Evolutionary conservation across 75 land plant species (phyloP).

Genomic region (Ceratopteris richardii): DNA sequence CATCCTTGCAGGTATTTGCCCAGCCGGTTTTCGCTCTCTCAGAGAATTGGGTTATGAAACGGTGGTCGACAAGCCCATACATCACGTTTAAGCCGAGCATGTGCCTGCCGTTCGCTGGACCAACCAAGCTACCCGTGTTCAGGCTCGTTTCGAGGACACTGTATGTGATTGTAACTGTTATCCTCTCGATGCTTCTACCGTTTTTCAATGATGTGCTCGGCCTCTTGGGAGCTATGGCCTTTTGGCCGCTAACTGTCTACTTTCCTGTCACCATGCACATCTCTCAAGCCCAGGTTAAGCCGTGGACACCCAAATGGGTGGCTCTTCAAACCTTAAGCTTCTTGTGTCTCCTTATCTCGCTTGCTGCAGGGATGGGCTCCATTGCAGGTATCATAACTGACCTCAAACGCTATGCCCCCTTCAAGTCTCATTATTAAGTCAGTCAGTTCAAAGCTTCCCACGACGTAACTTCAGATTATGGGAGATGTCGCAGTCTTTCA

Average conservation of each 20-base stretch:
- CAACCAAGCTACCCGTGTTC: conserved; percentile 20
- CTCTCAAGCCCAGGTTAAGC: conserved; percentile 30
- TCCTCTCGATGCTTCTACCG: conserved; percentile 75
- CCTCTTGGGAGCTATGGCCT: conserved; percentile 66
- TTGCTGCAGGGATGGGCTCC: conserved; percentile 35
- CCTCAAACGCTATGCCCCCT: conserved; percentile 34
- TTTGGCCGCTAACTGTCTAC: conserved; percentile 85
- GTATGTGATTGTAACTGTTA: conserved; percentile 54
- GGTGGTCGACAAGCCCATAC: conserved; percentile 24
- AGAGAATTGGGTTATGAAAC: conserved; percentile 22
- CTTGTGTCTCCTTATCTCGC: conserved; percentile 32
- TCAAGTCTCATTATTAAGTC: conserved; percentile 12
- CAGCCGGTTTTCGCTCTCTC: conserved; percentile 50
- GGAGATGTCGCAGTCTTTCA: too few relatives aligned
- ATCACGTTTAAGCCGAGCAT: conserved; percentile 13
- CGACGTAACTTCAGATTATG: too few relatives aligned
- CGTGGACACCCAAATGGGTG: conserved; percentile 30
- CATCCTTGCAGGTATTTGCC: conserved; percentile 36
- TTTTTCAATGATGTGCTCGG: conserved; percentile 92
- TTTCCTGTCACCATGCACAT: conserved; percentile 84
- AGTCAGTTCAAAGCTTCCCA: too few relatives aligned
- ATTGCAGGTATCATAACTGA: conserved; percentile 26
- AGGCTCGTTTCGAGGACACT: conserved; percentile 58
- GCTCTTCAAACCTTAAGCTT: conserved; percentile 24
- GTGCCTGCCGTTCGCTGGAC: conserved; percentile 4